Percentiles rank a stretch among this genome's conserved stretches.
Evolutionary conservation across 1,284 basidiomycete species (phyloP).

Genomic region (Phlebopus sp.): DNA sequence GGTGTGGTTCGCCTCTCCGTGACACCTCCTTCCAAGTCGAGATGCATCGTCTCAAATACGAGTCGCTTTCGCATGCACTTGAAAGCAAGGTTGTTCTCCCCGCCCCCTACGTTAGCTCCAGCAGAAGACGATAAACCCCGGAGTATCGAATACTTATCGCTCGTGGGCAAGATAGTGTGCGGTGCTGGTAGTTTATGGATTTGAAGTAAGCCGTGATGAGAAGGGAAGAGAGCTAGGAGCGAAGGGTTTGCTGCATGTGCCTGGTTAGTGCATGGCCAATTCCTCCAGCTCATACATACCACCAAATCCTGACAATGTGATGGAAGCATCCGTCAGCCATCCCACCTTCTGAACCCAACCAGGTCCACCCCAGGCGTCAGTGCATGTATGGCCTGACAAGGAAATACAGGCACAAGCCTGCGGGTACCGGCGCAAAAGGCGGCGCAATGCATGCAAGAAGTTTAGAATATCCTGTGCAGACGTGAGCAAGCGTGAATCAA

Average conservation of each 20-base stretch:
- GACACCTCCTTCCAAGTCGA: slow-evolving; percentile 91
- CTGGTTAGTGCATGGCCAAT: slow-evolving; percentile 11
- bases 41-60: slow-evolving; percentile 88
- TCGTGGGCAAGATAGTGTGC: slow-evolving; percentile 67
- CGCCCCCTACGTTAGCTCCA: slow-evolving; percentile 49
- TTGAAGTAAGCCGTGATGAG: slow-evolving; percentile 80
- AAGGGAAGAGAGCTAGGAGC: slow-evolving; percentile 67
- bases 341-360: slow-evolving; percentile 77
- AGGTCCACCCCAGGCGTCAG: slow-evolving; percentile 52
- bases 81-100: slow-evolving; percentile 96
- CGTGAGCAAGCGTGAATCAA: slow-evolving; percentile 4
- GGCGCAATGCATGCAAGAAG: slow-evolving; percentile 68
- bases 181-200: slow-evolving; percentile 72
- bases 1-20: slow-evolving; percentile 78
- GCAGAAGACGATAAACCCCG: slow-evolving; percentile 65
- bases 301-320: slow-evolving; percentile 78
- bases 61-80: slow-evolving; percentile 86
- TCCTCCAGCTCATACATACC: slow-evolving; percentile 41
- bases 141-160: slow-evolving; percentile 73
- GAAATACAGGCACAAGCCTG: slow-evolving; percentile 66
- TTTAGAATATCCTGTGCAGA: slow-evolving; percentile 57
- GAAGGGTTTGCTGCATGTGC: slow-evolving; percentile 57
- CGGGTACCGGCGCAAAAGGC: slow-evolving; percentile 55
- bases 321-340: slow-evolving; percentile 74
- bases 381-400: slow-evolving; percentile 59